Percentiles rank a stretch among this genome's conserved stretches.
phyloP scores from a whole-genome alignment of 805 yeast genomes.

The Lipomyces orientalis region DNA sequence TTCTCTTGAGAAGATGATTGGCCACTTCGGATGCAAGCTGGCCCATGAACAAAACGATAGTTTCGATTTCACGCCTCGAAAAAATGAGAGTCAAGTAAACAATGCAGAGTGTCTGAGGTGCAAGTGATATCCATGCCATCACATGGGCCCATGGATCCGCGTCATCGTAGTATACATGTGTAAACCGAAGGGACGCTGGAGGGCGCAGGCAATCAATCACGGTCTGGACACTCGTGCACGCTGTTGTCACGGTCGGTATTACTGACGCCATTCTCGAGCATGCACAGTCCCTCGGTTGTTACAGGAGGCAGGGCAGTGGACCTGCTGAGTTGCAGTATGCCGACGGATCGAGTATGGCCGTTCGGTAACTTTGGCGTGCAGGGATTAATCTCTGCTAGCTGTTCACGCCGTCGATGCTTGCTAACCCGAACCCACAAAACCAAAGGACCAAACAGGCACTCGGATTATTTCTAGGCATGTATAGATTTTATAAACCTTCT shows the following conservation, averaged over 20 bases:
- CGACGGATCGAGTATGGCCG: too few relatives aligned
- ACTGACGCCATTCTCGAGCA: background rate
- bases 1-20: slow-evolving; percentile 69
- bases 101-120: slow-evolving; percentile 79
- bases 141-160: slow-evolving; percentile 62
- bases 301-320: background rate
- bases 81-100: slow-evolving; percentile 86
- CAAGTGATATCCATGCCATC: slow-evolving; percentile 74
- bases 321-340: too few relatives aligned
- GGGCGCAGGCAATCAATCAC: slow-evolving; percentile 7
- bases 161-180: slow-evolving; percentile 80
- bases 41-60: slow-evolving; percentile 81
- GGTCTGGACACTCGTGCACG: background rate
- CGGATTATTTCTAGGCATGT: too few relatives aligned
- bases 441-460: too few relatives aligned
- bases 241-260: background rate
- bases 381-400: too few relatives aligned
- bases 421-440: too few relatives aligned
- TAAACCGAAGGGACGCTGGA: slow-evolving; percentile 66
- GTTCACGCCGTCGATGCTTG: too few relatives aligned
- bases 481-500: too few relatives aligned
- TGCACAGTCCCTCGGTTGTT: background rate
- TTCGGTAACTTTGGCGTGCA: too few relatives aligned
- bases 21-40: slow-evolving; percentile 78
- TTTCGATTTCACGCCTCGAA: slow-evolving; percentile 80